These are phyloP conservation scores for Sporothrix euskadiensis DNA, from an alignment of 2,329 filamentous ascomycete genomes.

Conservation along the genomic window DNA sequence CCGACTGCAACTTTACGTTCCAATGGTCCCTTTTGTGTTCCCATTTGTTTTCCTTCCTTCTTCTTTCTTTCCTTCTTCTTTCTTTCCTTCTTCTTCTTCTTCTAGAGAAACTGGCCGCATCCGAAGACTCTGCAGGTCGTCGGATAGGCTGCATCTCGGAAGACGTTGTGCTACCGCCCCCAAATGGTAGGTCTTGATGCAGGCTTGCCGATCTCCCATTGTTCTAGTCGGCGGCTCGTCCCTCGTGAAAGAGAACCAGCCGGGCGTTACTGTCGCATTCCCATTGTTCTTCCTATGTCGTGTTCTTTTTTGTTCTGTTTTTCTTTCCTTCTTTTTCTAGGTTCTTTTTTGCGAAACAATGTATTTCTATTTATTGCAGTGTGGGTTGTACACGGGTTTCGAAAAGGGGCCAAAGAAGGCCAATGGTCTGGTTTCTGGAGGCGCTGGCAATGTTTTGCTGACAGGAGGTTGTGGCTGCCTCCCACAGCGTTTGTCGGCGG, in stretches of 20 bases:
- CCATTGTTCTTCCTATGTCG: not conserved
- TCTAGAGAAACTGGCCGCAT: too few species aligned
- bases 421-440: not conserved
- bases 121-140: not conserved
- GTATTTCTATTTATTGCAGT: not conserved
- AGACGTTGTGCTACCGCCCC: slow-evolving; percentile 5
- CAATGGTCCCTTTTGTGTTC: not conserved
- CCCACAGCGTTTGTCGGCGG: not conserved
- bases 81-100: not conserved
- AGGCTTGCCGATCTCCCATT: not conserved
- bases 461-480: slow-evolving; percentile 10
- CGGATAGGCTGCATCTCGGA: not conserved
- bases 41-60: not conserved
- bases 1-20: not conserved
- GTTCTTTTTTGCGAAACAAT: not conserved
- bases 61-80: too few species aligned
- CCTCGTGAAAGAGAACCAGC: not conserved
- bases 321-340: not conserved
- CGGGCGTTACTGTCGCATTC: not conserved
- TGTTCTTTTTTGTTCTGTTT: not conserved
- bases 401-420: not conserved
- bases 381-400: not conserved
- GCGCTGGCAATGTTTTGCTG: not conserved
- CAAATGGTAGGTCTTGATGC: not conserved
- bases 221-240: not conserved